Percentiles rank a stretch among this genome's conserved stretches.
Conservation (phyloP, 495 filamentous ascomycete species). For the Oidiodendron maius region DNA sequence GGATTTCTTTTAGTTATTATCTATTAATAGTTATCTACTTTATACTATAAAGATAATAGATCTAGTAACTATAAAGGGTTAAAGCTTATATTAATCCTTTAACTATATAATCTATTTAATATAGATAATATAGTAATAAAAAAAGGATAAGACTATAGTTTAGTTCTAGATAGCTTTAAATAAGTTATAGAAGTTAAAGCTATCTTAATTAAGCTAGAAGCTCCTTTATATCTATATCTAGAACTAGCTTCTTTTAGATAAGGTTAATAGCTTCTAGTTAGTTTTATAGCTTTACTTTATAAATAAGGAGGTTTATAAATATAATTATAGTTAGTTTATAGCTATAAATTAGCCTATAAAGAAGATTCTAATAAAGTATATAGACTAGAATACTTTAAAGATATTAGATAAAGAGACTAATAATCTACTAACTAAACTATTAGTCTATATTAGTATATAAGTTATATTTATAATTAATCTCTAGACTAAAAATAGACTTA, state of each 20-base stretch:
- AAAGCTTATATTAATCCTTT: not conserved
- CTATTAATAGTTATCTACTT: not conserved
- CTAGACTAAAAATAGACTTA: not conserved
- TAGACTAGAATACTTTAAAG: not conserved
- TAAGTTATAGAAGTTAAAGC: not conserved
- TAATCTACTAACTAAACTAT: not conserved
- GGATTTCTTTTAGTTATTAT: not conserved
- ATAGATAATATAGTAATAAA: not conserved
- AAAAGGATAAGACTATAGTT: not conserved
- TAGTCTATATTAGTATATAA: too few species aligned
- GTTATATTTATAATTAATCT: not conserved
- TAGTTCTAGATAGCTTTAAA: not conserved
- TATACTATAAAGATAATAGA: not conserved
- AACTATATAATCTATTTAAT: not conserved
- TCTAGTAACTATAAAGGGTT: not conserved
- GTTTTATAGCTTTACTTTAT: not conserved
- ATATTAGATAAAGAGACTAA: not conserved
- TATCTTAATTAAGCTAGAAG: not conserved
- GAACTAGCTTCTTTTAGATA: not conserved
- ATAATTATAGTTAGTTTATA: not conserved
- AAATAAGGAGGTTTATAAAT: not conserved
- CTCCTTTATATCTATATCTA: not conserved
- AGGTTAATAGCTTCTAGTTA: not conserved
- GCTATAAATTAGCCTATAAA: not conserved
- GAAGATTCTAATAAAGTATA: not conserved